phyloP scores from a whole-genome alignment of 805 yeast genomes.

The Saccharomycopsis sp. region DNA sequence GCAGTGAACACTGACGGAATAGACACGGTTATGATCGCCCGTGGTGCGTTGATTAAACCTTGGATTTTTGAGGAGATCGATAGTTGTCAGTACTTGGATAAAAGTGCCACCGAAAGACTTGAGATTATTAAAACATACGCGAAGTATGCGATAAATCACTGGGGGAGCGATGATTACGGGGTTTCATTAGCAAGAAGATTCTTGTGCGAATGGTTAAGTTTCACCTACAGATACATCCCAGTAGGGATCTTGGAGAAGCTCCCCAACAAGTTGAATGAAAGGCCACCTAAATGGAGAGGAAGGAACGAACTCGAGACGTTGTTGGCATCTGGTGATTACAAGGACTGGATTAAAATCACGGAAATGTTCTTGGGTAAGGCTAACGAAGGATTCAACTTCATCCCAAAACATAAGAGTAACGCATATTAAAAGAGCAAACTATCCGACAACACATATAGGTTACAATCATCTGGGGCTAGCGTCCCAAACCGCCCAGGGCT shows the following conservation, averaged over 20 bases:
- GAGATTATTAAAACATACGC: slow-evolving; percentile 66
- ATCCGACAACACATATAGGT: too few species aligned
- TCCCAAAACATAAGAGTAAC: slow-evolving; percentile 94
- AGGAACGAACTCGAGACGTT: slow-evolving; percentile 88
- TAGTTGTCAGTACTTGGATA: slow-evolving; percentile 81
- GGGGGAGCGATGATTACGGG: slow-evolving; percentile 98
- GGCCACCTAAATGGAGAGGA: slow-evolving; percentile 92
- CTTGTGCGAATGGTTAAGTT: slow-evolving; percentile 89
- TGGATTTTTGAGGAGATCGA: slow-evolving; percentile 98
- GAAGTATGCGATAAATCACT: slow-evolving; percentile 80
- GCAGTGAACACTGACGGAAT: slow-evolving; percentile 58
- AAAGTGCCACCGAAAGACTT: slow-evolving; percentile 82
- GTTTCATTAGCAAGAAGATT: slow-evolving; percentile 80
- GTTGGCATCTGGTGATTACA: slow-evolving; percentile 75
- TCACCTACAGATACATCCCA: slow-evolving; percentile 91
- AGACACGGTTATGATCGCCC: slow-evolving; percentile 94
- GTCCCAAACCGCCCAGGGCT: too few species aligned
- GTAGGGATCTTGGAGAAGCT: slow-evolving; percentile 83
- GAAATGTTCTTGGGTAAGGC: slow-evolving; percentile 94
- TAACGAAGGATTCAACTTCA: slow-evolving; percentile 64
- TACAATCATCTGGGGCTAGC: too few species aligned
- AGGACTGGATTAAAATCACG: slow-evolving; percentile 92
- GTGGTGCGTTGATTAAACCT: slow-evolving; percentile 97
- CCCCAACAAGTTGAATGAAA: slow-evolving; percentile 85
- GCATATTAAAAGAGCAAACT: slow-evolving; percentile 48